Percentiles rank a stretch among this genome's conserved stretches.
These are phyloP conservation scores for Phlebiopsis gigantea DNA, from an alignment of 768 basidiomycete species.

Conservation along the genomic window DNA sequence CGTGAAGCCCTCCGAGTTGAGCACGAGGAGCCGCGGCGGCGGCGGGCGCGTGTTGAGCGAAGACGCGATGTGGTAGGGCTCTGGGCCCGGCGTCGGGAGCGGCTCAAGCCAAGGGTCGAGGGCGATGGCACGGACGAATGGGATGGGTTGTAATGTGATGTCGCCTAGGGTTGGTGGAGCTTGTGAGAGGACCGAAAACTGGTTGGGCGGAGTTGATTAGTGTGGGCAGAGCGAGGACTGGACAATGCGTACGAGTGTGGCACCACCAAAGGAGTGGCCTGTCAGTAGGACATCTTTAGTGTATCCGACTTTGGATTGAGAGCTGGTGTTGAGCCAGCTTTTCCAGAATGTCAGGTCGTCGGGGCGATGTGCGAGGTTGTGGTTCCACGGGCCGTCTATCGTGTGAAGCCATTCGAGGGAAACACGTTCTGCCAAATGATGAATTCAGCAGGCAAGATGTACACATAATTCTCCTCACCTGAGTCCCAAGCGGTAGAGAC, in stretches of 20 bases:
- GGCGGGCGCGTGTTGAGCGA: conserved; percentile 8
- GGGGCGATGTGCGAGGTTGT: conserved; percentile 4
- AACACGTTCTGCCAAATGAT: not conserved
- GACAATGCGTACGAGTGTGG: conserved; percentile 37
- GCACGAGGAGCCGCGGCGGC: conserved; percentile 42
- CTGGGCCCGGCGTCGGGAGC: conserved; percentile 51
- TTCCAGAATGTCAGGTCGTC: conserved; percentile 15
- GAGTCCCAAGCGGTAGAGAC: conserved; percentile 30
- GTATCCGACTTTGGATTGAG: conserved; percentile 26
- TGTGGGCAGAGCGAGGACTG: not conserved
- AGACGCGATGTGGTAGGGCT: conserved; percentile 15
- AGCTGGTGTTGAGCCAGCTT: conserved; percentile 44
- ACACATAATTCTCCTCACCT: not conserved
- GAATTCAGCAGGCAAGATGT: not conserved
- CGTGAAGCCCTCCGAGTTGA: conserved; percentile 76
- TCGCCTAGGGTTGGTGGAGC: conserved; percentile 30
- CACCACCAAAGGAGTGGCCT: conserved; percentile 56
- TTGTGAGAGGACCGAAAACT: conserved; percentile 52
- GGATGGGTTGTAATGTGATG: conserved; percentile 36
- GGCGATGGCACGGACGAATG: conserved; percentile 52
- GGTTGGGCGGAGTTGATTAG: not conserved
- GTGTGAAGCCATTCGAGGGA: conserved; percentile 9
- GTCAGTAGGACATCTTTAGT: conserved; percentile 34
- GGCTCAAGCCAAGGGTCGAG: conserved; percentile 88
- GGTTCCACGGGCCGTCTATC: conserved; percentile 15